Percentiles rank a stretch among this genome's conserved stretches.
Evolutionary conservation across 176 grass and related monocot species (phyloP).

Genomic region (Avena eriantha): DNA sequence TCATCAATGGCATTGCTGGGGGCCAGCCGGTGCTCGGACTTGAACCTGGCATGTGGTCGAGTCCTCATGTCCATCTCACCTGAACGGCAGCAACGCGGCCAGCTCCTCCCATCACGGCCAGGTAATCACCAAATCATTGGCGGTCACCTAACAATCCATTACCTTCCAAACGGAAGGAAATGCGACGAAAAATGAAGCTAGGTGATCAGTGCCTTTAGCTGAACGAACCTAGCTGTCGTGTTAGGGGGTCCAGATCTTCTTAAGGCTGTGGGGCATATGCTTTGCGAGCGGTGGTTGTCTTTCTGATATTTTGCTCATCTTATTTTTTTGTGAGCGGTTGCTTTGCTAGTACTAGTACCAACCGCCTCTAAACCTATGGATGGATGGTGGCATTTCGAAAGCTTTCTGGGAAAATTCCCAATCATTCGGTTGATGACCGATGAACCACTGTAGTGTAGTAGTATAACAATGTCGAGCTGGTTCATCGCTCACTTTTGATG

Average conservation of each 20-base stretch:
- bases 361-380: constrained; percentile 27
- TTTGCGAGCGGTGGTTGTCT: constrained; percentile 30
- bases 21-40: constrained; percentile 12
- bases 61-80: constrained; percentile 33
- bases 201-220: constrained; percentile 14
- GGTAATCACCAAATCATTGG: constrained; percentile 51
- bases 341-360: constrained; percentile 6
- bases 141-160: constrained; percentile 31
- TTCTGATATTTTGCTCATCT: constrained; percentile 22
- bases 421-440: constrained; percentile 35
- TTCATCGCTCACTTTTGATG: background rate
- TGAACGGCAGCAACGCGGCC: constrained; percentile 30
- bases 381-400: background rate
- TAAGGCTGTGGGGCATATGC: constrained; percentile 9
- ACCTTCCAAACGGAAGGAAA: constrained; percentile 14
- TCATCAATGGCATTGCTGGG: constrained; percentile 9
- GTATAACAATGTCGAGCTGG: constrained; percentile 28
- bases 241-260: background rate
- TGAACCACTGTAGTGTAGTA: constrained; percentile 21
- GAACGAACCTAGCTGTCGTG: constrained; percentile 48
- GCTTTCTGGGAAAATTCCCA: background rate
- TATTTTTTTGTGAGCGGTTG: background rate
- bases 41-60: constrained; percentile 40
- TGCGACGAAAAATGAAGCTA: constrained; percentile 16
- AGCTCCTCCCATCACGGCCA: constrained; percentile 15